A percentile compares a stretch with the other conserved stretches of the same genome.
These are phyloP conservation scores for Gaultheria prostrata DNA, from an alignment of 148 eudicot genomes.

Conservation along the genomic window DNA sequence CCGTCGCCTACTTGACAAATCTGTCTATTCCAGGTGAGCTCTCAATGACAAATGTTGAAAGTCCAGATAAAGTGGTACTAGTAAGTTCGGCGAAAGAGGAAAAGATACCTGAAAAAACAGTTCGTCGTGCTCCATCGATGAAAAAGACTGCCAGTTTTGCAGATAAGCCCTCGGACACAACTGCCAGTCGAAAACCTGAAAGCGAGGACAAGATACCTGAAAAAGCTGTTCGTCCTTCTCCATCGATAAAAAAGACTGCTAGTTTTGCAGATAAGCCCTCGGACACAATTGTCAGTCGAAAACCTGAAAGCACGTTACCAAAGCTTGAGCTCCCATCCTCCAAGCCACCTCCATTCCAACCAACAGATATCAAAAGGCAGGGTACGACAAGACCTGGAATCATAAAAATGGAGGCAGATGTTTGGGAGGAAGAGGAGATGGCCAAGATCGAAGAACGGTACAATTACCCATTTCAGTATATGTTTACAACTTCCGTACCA, in stretches of 20 bases:
- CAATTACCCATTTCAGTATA: background rate
- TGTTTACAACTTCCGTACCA: background rate
- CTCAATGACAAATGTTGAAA: conserved; percentile 20
- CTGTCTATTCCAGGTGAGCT: conserved; percentile 27
- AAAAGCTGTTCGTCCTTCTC: conserved; percentile 33
- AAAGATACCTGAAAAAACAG: conserved; percentile 42
- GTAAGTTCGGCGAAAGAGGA: conserved; percentile 16
- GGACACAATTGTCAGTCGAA: conserved; percentile 15
- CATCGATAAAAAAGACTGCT: conserved; percentile 41
- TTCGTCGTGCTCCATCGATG: conserved; percentile 37
- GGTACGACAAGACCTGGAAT: conserved; percentile 21
- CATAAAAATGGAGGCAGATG: conserved; percentile 48
- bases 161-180: conserved; percentile 21
- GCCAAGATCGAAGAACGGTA: conserved; percentile 59
- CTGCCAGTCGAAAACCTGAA: conserved; percentile 23
- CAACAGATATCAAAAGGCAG: conserved; percentile 25
- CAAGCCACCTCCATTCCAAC: conserved; percentile 24
- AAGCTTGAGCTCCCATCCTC: conserved; percentile 32
- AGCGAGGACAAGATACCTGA: conserved; percentile 36
- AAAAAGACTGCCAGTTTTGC: conserved; percentile 44
- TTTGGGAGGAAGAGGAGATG: conserved; percentile 69
- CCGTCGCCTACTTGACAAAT: background rate
- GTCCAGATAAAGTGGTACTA: conserved; percentile 17
- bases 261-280: conserved; percentile 35
- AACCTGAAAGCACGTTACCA: conserved; percentile 20